Evolutionary conservation across 768 basidiomycete species (phyloP).

Genomic region (Boletus rubroflammeus): DNA sequence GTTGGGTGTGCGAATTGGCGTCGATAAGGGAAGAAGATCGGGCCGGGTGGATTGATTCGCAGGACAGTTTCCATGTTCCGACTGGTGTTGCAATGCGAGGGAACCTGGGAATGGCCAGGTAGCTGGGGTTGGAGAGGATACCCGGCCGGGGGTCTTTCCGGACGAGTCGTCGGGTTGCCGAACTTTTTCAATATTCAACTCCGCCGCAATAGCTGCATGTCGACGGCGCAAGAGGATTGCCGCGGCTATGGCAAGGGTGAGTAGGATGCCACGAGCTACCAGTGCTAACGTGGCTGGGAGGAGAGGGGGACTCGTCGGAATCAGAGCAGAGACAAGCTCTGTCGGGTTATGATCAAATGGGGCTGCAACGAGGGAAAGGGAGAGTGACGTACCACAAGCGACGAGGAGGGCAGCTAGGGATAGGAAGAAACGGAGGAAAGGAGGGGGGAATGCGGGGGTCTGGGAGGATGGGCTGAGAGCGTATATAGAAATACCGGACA

Average conservation of each 20-base stretch:
- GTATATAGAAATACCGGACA: slow-evolving; percentile 26
- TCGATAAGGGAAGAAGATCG: slow-evolving; percentile 5
- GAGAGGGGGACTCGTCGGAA: slow-evolving; percentile 24
- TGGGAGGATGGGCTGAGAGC: slow-evolving; percentile 14
- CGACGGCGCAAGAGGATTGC: slow-evolving; percentile 5
- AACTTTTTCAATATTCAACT: slow-evolving; percentile 17
- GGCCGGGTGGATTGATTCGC: background rate
- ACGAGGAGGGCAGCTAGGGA: slow-evolving; percentile 21
- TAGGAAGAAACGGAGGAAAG: slow-evolving; percentile 14
- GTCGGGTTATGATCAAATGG: background rate
- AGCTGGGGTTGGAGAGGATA: slow-evolving; percentile 29
- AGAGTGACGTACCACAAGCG: slow-evolving; percentile 24
- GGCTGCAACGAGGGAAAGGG: background rate
- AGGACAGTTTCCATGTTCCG: background rate
- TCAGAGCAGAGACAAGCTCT: slow-evolving; percentile 27
- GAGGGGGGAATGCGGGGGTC: slow-evolving; percentile 1
- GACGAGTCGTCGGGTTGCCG: background rate
- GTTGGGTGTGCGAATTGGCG: background rate
- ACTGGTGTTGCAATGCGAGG: slow-evolving; percentile 16
- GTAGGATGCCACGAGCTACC: slow-evolving; percentile 19
- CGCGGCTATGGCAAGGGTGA: slow-evolving; percentile 14
- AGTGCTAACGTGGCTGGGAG: slow-evolving; percentile 25
- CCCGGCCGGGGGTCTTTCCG: slow-evolving; percentile 11
- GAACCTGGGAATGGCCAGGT: slow-evolving; percentile 34
- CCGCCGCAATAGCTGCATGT: background rate